Percentiles rank a stretch among this genome's conserved stretches.
phyloP scores from a whole-genome alignment of 106 monocot genomes.

The Dendrobium catenatum region DNA sequence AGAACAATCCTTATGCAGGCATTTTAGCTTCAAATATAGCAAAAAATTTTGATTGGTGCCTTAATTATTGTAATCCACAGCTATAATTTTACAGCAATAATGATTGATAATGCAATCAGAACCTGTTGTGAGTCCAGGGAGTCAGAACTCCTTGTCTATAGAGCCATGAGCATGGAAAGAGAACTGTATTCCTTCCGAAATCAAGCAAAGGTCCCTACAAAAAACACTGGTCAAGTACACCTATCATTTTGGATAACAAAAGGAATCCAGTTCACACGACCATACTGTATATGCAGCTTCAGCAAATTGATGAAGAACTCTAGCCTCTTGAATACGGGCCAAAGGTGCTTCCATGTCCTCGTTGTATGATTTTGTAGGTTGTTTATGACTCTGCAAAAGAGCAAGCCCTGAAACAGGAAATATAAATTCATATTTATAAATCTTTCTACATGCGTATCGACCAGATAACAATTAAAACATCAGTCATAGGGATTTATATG shows the following conservation, averaged over 20 bases:
- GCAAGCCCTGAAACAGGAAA: constrained; percentile 62
- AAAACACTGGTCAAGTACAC: background rate
- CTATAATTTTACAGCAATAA: background rate
- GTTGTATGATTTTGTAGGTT: constrained; percentile 20
- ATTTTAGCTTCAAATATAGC: no score
- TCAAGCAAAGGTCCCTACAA: constrained; percentile 90
- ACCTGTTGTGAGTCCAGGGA: constrained; percentile 91
- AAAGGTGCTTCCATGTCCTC: constrained; percentile 56
- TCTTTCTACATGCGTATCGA: background rate
- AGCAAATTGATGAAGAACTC: constrained; percentile 70
- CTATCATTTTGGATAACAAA: background rate
- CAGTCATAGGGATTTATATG: background rate
- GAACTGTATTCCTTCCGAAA: constrained; percentile 88
- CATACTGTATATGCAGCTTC: constrained; percentile 97
- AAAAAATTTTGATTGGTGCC: no score
- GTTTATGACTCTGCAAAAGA: constrained; percentile 59
- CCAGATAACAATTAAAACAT: background rate
- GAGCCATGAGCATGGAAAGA: constrained; percentile 93
- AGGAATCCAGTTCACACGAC: background rate
- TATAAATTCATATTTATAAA: background rate
- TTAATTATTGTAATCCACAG: no score
- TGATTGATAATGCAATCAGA: background rate
- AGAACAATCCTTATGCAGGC: no score
- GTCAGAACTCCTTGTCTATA: constrained; percentile 85
- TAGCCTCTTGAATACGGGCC: constrained; percentile 57